Evolutionary conservation across 306 rosid genomes (phyloP).

Genomic region (Rosa chinensis): DNA sequence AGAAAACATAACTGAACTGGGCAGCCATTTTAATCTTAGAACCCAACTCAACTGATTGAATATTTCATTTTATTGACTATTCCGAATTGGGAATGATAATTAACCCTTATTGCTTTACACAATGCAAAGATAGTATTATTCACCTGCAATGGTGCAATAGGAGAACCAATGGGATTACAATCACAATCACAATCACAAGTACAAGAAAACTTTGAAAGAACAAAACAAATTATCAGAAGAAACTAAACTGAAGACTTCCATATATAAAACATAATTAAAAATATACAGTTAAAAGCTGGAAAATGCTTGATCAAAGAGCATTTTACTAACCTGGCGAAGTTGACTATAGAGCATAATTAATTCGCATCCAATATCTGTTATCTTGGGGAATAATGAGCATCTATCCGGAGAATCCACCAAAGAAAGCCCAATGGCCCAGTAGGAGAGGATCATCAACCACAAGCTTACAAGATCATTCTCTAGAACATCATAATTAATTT

Average conservation of each 20-base stretch:
- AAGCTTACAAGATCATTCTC: slow-evolving; percentile 66
- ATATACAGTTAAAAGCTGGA: not conserved
- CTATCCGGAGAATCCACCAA: slow-evolving; percentile 32
- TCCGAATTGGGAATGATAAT: not conserved
- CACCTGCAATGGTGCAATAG: slow-evolving; percentile 63
- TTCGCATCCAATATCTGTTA: slow-evolving; percentile 63
- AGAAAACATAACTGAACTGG: not conserved
- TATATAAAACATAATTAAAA: not conserved
- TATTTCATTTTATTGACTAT: not conserved
- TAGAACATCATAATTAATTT: slow-evolving; percentile 77
- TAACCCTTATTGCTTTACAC: slow-evolving; percentile 75
- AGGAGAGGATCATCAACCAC: slow-evolving; percentile 67
- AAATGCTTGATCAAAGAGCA: slow-evolving; percentile 27
- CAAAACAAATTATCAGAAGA: not conserved
- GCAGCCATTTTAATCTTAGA: not conserved
- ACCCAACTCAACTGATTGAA: not conserved
- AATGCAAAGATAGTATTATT: slow-evolving; percentile 58
- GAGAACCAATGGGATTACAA: slow-evolving; percentile 22
- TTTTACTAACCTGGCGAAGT: slow-evolving; percentile 83
- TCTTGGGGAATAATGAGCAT: slow-evolving; percentile 41
- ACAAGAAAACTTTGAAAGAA: not conserved
- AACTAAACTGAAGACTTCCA: not conserved
- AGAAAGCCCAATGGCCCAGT: slow-evolving; percentile 50
- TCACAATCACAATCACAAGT: slow-evolving; percentile 13
- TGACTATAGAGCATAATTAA: slow-evolving; percentile 68